Evolutionary conservation across 371 early-diverging fungal species (phyloP).

Genomic region (Ecytonucleospora hepatopenaei): DNA sequence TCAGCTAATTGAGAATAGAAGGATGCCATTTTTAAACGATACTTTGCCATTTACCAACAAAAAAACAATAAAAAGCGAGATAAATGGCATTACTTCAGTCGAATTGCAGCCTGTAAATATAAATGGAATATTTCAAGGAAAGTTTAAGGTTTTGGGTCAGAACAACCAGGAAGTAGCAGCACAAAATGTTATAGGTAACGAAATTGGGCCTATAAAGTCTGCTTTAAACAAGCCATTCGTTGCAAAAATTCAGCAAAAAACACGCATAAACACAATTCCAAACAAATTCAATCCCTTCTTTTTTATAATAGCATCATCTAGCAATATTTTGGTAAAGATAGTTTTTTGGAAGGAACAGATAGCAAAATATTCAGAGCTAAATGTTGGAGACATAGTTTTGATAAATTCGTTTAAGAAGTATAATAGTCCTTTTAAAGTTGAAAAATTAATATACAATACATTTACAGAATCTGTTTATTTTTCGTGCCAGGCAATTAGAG

Average conservation of each 20-base stretch:
- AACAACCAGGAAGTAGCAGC: neutral
- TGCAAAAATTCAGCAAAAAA: slow-evolving; percentile 26
- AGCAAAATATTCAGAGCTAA: slow-evolving; percentile 38
- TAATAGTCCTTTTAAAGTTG: slow-evolving; percentile 5
- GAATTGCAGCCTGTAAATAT: neutral
- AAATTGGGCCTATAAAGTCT: neutral
- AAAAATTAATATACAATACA: slow-evolving; percentile 31
- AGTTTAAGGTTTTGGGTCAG: neutral
- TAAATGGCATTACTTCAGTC: too few species aligned
- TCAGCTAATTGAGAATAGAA: neutral
- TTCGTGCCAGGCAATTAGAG: slow-evolving; percentile 30
- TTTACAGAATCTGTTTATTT: slow-evolving; percentile 43
- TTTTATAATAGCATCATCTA: slow-evolving; percentile 35
- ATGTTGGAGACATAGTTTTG: slow-evolving; percentile 36
- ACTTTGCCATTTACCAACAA: too few species aligned
- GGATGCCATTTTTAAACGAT: neutral
- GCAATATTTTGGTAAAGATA: slow-evolving; percentile 33
- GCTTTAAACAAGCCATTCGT: neutral
- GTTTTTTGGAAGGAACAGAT: slow-evolving; percentile 49
- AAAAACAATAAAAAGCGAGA: too few species aligned
- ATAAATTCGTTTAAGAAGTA: slow-evolving; percentile 39
- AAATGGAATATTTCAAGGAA: slow-evolving; percentile 4
- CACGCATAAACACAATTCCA: slow-evolving; percentile 23
- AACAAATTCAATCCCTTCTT: slow-evolving; percentile 25
- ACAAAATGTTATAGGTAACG: neutral